Percentiles rank a stretch among this genome's conserved stretches.
Evolutionary conservation across 345 rosid genomes (phyloP).

Genomic region (Lepidium sativum): DNA sequence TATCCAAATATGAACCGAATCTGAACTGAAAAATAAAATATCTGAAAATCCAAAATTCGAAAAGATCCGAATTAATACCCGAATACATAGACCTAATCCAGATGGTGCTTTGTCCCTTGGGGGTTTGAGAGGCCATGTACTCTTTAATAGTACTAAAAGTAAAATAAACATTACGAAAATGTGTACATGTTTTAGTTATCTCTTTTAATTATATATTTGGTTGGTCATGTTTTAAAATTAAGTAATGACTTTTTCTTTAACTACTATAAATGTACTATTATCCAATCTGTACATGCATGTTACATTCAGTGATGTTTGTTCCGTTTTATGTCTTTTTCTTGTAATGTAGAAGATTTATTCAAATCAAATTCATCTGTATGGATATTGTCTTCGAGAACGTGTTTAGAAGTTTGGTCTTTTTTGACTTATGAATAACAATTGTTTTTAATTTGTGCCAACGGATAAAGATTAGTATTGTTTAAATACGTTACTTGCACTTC

Average conservation of each 20-base stretch:
- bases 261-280: background rate
- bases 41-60: too few species aligned
- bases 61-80: too few species aligned
- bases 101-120: conserved; percentile 23
- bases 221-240: conserved; percentile 3
- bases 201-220: background rate
- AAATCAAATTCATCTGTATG: background rate
- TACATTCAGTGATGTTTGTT: conserved; percentile 7
- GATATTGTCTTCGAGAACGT: conserved; percentile 6
- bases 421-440: background rate
- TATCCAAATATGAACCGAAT: too few species aligned
- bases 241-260: conserved; percentile 2
- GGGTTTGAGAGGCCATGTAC: conserved; percentile 5
- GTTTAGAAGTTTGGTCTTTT: conserved; percentile 5
- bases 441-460: background rate
- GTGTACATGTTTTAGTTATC: conserved; percentile 2
- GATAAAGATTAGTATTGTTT: background rate
- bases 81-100: too few species aligned
- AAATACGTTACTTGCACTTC: conserved; percentile 1
- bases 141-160: too few species aligned
- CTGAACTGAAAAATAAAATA: too few species aligned
- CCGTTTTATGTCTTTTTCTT: background rate
- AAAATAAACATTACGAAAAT: background rate
- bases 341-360: background rate
- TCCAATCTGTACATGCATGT: conserved; percentile 18